Evolutionary conservation across 2,329 filamentous ascomycete genomes (phyloP).

Genomic region (Hyphodiscus sp.): DNA sequence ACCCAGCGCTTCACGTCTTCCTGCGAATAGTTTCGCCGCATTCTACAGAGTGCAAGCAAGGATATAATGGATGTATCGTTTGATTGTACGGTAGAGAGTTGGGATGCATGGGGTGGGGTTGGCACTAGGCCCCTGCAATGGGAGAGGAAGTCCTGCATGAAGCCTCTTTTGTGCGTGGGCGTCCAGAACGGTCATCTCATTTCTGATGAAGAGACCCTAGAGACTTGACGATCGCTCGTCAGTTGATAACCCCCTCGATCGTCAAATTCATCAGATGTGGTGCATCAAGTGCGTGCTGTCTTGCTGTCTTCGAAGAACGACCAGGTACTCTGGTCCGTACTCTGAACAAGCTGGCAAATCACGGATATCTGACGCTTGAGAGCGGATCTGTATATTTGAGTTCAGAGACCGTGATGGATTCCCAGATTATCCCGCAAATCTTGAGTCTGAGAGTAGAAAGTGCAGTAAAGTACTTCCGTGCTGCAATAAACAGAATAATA

Average conservation of each 20-base stretch:
- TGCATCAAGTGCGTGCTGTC: neutral
- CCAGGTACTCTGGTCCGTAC: too few species aligned
- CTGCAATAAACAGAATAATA: neutral
- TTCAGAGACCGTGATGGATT: neutral
- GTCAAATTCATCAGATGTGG: neutral
- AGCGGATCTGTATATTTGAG: neutral
- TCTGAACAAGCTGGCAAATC: neutral
- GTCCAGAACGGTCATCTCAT: too few species aligned
- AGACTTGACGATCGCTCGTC: neutral
- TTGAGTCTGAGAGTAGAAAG: neutral
- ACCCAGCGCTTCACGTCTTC: conserved; percentile 1
- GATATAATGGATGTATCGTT: conserved; percentile 7
- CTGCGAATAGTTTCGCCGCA: conserved; percentile 1
- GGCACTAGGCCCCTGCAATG: neutral
- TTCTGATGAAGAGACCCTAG: too few species aligned
- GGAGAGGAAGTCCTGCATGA: neutral
- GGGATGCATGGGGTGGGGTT: neutral
- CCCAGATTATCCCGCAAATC: neutral
- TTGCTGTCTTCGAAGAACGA: neutral
- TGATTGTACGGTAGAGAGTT: neutral
- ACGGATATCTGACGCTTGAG: neutral
- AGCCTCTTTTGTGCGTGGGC: too few species aligned
- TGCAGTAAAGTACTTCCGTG: neutral
- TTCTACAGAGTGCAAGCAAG: conserved; percentile 2
- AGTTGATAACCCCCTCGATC: neutral